Conservation (phyloP, 768 basidiomycete genomes). For the Psilocybe cyanescens region DNA sequence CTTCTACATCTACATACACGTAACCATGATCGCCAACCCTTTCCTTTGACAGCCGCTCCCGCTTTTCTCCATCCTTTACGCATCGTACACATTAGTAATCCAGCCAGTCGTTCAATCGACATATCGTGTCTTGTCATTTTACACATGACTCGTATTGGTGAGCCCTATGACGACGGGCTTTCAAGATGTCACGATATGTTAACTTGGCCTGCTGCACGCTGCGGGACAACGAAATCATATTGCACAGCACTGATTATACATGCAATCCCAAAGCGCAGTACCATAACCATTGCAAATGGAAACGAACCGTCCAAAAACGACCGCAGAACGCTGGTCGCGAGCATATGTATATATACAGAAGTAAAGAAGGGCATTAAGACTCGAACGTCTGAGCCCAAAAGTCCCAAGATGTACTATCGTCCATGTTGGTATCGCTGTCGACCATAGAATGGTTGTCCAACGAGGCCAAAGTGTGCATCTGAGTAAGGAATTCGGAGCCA, state of each 20-base stretch:
- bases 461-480: not conserved
- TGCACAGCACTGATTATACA: constrained; percentile 16
- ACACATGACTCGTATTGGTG: no score
- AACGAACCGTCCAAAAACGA: not conserved
- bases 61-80: no score
- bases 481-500: constrained; percentile 3
- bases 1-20: no score
- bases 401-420: constrained; percentile 17
- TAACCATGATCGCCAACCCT: no score
- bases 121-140: no score
- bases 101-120: no score
- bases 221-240: constrained; percentile 16
- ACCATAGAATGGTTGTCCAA: constrained; percentile 2
- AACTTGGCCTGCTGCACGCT: no score
- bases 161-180: not conserved
- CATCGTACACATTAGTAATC: no score
- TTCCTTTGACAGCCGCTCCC: no score
- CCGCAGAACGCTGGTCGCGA: not conserved
- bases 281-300: constrained; percentile 18
- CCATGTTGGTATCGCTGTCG: constrained; percentile 18
- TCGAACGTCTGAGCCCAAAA: constrained; percentile 16
- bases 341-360: not conserved
- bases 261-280: not conserved
- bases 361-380: not conserved
- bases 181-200: not conserved